Evolutionary conservation across 148 eudicot genomes (phyloP), one percentile per base, ranked within the genome.

Genomic region (Salicornia ramosissima): DNA sequence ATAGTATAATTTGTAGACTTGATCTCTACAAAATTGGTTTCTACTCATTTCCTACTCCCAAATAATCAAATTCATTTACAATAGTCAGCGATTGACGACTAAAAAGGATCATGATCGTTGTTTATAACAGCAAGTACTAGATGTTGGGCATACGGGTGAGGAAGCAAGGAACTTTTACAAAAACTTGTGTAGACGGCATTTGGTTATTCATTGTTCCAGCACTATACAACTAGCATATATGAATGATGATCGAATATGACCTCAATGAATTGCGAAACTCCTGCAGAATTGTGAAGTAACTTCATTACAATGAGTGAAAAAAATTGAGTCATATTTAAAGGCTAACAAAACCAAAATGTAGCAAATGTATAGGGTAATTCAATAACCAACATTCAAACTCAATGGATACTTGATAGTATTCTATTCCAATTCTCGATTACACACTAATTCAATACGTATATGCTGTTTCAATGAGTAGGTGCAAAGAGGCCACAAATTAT

Each of bases 261-360:
- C 67, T 76, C 66, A 76, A 56, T 11, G 58, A 34, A 76, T 57
- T 65, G 47, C 26, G 47, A 64, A 51, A 30, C 52, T 71, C 74
- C 79, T 76, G 71, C 75, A 55, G 13, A 22, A 71, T 34, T 33
- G 28, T 36, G 31, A 36, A 12, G 53, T 11, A 54, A 36, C 8
- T 24, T 3, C 19, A 24, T 36, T 3, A 69, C n/a, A 55, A 21
- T 33, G 49, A 21, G 13, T 34, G 26, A 53, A 34, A 46, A 22
- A 1, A 19, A 60, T 10, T 2, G 50, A 22, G 29, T 40, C 49
- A 6, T 63, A 22, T 39, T 24, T 3, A 40, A 63, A 25, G 31
- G 11, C 22, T 21, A 24, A n/a, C 22, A 11, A 34, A 12, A 6
- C 10, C 14, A 31, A 0, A 1, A 31, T 2, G 34, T 10, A 36